phyloP scores from a whole-genome alignment of 345 rosid genomes.

The Raphanus raphanistrum region DNA sequence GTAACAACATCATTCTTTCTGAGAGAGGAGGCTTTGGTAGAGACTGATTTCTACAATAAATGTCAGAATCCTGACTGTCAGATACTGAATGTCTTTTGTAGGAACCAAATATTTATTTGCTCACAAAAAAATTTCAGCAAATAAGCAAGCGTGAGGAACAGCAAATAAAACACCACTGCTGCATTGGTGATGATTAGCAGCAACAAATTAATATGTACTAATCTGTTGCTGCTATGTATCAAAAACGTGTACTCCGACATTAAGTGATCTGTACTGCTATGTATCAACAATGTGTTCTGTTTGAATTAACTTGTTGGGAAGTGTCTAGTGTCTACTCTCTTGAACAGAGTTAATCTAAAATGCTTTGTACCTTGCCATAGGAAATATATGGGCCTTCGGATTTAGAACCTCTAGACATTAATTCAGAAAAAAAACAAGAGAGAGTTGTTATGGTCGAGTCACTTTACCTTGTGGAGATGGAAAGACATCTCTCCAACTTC shows the following conservation, averaged over 20 bases:
- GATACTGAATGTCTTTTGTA: background rate
- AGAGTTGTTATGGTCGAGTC: background rate
- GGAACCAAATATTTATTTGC: background rate
- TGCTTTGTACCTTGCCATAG: no score
- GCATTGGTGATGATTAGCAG: background rate
- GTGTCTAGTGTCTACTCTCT: no score
- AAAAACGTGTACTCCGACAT: no score
- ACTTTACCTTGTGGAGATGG: constrained; percentile 93
- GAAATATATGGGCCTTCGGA: no score
- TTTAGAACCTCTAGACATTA: no score
- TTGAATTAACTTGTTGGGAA: no score
- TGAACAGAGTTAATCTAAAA: background rate
- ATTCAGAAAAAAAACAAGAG: background rate
- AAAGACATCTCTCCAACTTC: constrained; percentile 95
- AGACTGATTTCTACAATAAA: background rate
- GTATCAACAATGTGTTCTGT: no score
- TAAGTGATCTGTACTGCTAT: no score
- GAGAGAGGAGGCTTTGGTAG: background rate
- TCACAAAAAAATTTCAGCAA: background rate
- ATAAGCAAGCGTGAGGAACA: background rate
- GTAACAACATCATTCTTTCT: background rate
- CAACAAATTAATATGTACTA: background rate
- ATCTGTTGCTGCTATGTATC: no score
- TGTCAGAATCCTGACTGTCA: background rate
- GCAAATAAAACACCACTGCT: background rate